These are phyloP conservation scores for Xanthoceras sorbifolium DNA, from an alignment of 345 rosid genomes.

Conservation along the genomic window DNA sequence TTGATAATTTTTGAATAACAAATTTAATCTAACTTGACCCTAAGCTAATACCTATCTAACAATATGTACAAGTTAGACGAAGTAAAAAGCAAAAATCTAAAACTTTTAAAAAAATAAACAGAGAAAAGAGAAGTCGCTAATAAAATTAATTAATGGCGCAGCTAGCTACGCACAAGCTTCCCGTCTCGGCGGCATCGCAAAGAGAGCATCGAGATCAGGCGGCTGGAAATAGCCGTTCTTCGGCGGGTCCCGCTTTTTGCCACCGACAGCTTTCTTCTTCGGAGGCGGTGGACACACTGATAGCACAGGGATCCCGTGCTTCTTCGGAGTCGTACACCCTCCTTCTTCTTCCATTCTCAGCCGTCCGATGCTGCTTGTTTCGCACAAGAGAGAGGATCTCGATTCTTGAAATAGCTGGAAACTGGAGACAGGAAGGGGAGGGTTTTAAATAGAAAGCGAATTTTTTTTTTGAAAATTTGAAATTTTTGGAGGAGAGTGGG, in stretches of 20 bases:
- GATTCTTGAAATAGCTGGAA: background rate
- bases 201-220: conserved; percentile 67
- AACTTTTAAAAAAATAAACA: background rate
- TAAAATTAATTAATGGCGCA: too few relatives aligned
- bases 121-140: too few relatives aligned
- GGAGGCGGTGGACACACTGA: conserved; percentile 66
- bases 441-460: conserved; percentile 20
- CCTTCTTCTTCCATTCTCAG: conserved; percentile 44
- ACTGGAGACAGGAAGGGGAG: background rate
- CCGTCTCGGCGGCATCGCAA: conserved; percentile 37
- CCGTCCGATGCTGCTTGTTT: background rate
- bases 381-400: background rate
- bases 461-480: conserved; percentile 12
- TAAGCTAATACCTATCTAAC: background rate
- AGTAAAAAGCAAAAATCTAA: background rate
- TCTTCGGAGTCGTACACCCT: conserved; percentile 66
- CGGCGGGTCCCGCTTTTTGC: conserved; percentile 52
- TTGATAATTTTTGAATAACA: conserved; percentile 5
- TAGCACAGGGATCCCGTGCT: conserved; percentile 45
- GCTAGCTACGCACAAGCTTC: conserved; percentile 39
- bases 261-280: conserved; percentile 42
- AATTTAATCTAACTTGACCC: background rate
- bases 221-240: conserved; percentile 66
- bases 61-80: background rate
- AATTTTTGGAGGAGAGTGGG: conserved; percentile 18